A percentile compares a stretch with the other conserved stretches of the same genome.
phyloP scores from a whole-genome alignment of 345 rosid genomes.

The Eucalyptus regnans region DNA sequence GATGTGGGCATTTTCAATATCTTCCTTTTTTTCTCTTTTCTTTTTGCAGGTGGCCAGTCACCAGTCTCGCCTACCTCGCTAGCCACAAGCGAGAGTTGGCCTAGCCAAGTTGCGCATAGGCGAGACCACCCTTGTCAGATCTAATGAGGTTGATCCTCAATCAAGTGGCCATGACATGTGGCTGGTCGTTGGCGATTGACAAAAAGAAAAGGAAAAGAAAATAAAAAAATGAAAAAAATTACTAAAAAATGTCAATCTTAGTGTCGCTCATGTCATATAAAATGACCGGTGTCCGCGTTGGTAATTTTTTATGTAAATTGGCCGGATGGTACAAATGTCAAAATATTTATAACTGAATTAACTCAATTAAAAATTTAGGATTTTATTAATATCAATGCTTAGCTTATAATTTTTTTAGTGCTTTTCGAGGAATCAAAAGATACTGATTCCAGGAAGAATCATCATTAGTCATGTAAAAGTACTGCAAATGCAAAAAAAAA shows the following conservation, averaged over 20 bases:
- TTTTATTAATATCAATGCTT: too few species aligned
- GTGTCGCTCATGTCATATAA: accelerated
- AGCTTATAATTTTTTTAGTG: too few species aligned
- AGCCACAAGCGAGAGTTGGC: accelerated
- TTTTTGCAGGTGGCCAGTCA: accelerated
- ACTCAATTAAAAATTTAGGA: accelerated
- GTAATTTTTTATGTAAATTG: accelerated
- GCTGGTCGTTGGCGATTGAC: accelerated
- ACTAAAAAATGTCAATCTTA: accelerated
- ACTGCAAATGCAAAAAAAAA: background rate
- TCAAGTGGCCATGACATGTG: background rate
- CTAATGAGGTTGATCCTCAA: background rate
- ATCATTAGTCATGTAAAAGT: background rate
- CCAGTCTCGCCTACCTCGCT: accelerated
- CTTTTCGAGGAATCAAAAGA: accelerated
- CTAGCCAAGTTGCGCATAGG: accelerated
- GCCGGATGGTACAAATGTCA: too few species aligned
- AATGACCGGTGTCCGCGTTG: accelerated
- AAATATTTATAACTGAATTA: too few species aligned
- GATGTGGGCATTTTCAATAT: too few species aligned
- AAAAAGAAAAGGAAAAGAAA: accelerated
- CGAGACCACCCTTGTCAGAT: accelerated
- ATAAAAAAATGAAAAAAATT: too few species aligned
- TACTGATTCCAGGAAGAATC: background rate
- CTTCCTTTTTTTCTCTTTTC: background rate